These are phyloP conservation scores for Phoma sp. DNA, from an alignment of 2,329 filamentous ascomycete species.

Conservation along the genomic window DNA sequence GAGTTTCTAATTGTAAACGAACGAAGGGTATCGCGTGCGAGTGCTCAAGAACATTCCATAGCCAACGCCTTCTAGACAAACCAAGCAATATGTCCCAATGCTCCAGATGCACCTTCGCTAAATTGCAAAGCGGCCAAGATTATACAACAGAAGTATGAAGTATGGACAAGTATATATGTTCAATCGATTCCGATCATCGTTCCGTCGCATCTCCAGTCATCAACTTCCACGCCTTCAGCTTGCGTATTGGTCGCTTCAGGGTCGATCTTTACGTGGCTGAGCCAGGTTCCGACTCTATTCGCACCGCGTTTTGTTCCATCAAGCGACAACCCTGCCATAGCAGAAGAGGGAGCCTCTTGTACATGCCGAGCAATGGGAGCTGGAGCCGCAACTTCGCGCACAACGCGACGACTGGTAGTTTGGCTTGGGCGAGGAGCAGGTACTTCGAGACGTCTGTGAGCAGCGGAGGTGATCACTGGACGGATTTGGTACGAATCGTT, in stretches of 20 bases:
- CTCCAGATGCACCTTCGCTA: slow-evolving; percentile 17
- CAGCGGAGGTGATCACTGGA: slow-evolving; percentile 35
- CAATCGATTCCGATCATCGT: slow-evolving; percentile 45
- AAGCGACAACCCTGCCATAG: slow-evolving; percentile 47
- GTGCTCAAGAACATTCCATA: not conserved
- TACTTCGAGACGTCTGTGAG: slow-evolving; percentile 34
- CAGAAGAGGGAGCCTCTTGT: slow-evolving; percentile 31
- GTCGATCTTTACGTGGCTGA: slow-evolving; percentile 45
- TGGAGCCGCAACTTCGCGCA: slow-evolving; percentile 26
- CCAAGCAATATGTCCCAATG: slow-evolving; percentile 9
- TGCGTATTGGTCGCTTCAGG: slow-evolving; percentile 44
- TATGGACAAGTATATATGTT: slow-evolving; percentile 17
- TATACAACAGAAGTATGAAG: slow-evolving; percentile 14
- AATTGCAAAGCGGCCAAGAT: slow-evolving; percentile 11
- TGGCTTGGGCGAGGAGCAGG: slow-evolving; percentile 31
- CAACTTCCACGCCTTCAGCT: slow-evolving; percentile 41
- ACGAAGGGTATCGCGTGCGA: slow-evolving; percentile 16
- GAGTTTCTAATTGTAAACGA: not conserved
- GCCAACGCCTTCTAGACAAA: not conserved
- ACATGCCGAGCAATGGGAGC: slow-evolving; percentile 16
- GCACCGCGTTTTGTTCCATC: slow-evolving; percentile 44
- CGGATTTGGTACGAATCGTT: slow-evolving; percentile 57
- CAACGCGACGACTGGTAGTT: slow-evolving; percentile 32
- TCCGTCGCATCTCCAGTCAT: slow-evolving; percentile 45
- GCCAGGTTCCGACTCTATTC: slow-evolving; percentile 48